phyloP scores from a whole-genome alignment of 148 eudicot genomes.

The Suaeda aralocaspica region DNA sequence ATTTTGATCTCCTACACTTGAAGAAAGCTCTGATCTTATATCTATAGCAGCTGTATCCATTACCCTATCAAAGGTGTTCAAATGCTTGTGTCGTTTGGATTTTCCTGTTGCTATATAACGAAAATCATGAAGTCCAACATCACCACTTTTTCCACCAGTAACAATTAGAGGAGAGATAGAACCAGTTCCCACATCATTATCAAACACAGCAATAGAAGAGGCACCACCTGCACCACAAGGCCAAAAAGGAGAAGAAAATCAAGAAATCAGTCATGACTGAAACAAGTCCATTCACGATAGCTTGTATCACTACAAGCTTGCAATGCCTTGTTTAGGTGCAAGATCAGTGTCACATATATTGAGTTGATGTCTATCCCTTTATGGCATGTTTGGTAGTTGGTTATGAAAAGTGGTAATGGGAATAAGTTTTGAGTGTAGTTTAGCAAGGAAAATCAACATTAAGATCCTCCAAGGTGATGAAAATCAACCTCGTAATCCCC shows the following conservation, averaged over 20 bases:
- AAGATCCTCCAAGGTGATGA: no score
- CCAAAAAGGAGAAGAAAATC: conserved; percentile 3
- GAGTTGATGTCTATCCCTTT: background rate
- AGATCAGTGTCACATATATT: background rate
- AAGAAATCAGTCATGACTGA: background rate
- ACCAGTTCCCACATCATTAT: conserved; percentile 90
- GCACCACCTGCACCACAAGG: conserved; percentile 71
- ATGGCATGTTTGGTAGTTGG: no score
- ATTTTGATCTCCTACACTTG: conserved; percentile 68
- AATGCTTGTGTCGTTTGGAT: conserved; percentile 64
- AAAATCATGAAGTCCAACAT: conserved; percentile 97
- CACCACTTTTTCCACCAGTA: conserved; percentile 95
- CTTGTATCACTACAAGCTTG: no score
- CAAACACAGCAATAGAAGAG: conserved; percentile 78
- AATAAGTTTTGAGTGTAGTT: no score
- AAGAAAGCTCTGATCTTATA: conserved; percentile 39
- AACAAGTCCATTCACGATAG: background rate
- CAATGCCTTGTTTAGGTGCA: background rate
- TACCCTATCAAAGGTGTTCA: conserved; percentile 45
- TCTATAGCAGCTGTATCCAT: conserved; percentile 47
- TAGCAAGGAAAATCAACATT: no score
- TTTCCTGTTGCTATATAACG: conserved; percentile 99
- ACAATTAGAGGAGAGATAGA: conserved; percentile 91
- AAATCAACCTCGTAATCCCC: no score
- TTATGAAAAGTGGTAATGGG: no score